Base-by-base conservation (phyloP, 192 early-diverging fungal genomes). In the Cladochytrium replicatum region DNA sequence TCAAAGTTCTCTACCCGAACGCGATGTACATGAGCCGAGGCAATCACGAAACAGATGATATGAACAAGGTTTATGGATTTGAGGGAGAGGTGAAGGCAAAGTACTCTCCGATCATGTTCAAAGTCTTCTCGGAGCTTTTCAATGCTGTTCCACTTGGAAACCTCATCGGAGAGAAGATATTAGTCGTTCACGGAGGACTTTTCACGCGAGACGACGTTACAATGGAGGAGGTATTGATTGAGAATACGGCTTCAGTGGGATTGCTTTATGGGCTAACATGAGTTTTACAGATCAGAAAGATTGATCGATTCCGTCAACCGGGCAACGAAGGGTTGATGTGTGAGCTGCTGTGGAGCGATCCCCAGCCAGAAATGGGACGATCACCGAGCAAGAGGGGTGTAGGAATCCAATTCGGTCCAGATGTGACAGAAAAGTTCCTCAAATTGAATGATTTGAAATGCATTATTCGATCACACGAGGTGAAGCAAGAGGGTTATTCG, bases 51-150 rank as follows among this genome's bases (percentile, higher is more conserved):
- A 88, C 92, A 0, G 85, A 89, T 48, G 86, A 91, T 60, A 97
- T 99, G 96, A 99, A 99, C 74, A 88, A 91, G 68, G 85, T 94
- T 30, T 99, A 99, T 59, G 96, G 96, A 11, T 97, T 99, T 50
- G 92, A 99, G 67, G 96, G 94, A 32, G 96, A 99, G 63, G 88
- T 91, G 43, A 88, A 84, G 55, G 80, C 83, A 62, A 99, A 99
- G 74, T 97, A 85, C 66, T 81, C 71, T 48, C 85, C 90, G 44
- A 63, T 77, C n/a, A 81, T 88, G 75, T 99, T 97, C 74, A 86
- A 84, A 50, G 63, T 96, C 47, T 97, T 95, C 55, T 84, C 88
- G 22, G 93, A 97, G 64, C 83, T 89, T 3, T 99, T 99, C 71
- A 83, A 92, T 46, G 86, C 89, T 3, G 60, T 99, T 41, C 96